phyloP scores from a whole-genome alignment of 441 rosid species.

The Pelargonium cotyledonis region DNA sequence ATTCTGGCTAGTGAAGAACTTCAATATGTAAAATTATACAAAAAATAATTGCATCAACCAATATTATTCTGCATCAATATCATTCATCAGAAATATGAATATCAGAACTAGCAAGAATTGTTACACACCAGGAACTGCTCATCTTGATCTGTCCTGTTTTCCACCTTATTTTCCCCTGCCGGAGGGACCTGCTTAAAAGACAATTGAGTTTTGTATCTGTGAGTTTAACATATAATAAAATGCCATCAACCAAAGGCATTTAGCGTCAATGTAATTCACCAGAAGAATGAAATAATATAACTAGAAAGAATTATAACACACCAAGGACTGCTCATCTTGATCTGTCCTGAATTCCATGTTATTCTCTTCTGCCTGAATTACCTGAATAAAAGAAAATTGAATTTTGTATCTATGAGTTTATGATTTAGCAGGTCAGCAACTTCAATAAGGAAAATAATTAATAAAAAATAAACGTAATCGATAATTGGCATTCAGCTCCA shows the following conservation, averaged over 20 bases:
- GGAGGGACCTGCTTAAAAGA: not conserved
- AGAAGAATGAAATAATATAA: not conserved
- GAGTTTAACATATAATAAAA: not conserved
- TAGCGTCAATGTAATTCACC: not conserved
- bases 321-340: not conserved
- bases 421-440: too few relatives aligned
- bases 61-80: not conserved
- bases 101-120: not conserved
- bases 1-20: not conserved
- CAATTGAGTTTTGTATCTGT: not conserved
- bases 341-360: not conserved
- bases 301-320: not conserved
- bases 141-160: conserved; percentile 4
- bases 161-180: not conserved
- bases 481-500: too few relatives aligned
- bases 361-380: not conserved
- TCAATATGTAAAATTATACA: not conserved
- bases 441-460: too few relatives aligned
- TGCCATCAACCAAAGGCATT: not conserved
- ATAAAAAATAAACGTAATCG: too few relatives aligned
- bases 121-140: not conserved
- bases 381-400: not conserved
- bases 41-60: not conserved
- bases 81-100: not conserved
- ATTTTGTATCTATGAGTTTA: not conserved